A percentile compares a stretch with the other conserved stretches of the same genome.
Evolutionary conservation across 805 yeast genomes (phyloP).

Genomic region (Yamadazyma nakazawae): DNA sequence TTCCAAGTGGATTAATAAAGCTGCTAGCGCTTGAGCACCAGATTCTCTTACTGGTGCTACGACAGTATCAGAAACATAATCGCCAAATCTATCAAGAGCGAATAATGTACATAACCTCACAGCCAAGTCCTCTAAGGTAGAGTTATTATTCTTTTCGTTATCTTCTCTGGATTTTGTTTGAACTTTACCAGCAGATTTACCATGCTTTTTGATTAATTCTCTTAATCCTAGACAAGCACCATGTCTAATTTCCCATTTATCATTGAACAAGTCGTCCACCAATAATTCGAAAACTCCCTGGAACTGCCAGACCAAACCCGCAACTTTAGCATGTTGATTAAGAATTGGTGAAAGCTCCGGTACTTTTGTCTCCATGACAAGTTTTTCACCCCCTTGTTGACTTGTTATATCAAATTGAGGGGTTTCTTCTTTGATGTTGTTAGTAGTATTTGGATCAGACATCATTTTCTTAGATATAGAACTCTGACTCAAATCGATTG

Average conservation of each 20-base stretch:
- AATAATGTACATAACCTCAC: constrained; percentile 81
- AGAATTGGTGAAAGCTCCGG: constrained; percentile 64
- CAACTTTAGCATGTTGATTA: constrained; percentile 66
- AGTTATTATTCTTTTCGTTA: constrained; percentile 62
- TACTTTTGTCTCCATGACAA: constrained; percentile 77
- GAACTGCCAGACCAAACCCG: constrained; percentile 86
- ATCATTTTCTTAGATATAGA: constrained; percentile 58
- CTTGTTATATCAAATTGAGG: constrained; percentile 64
- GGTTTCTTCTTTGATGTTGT: constrained; percentile 12
- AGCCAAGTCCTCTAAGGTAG: constrained; percentile 81
- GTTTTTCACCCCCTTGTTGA: constrained; percentile 74
- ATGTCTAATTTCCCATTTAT: constrained; percentile 91
- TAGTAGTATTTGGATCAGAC: constrained; percentile 20
- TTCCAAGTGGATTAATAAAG: constrained; percentile 72
- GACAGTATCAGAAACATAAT: constrained; percentile 94
- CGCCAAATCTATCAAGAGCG: constrained; percentile 94
- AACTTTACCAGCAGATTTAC: constrained; percentile 80
- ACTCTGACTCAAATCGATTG: constrained; percentile 70
- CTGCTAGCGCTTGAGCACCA: constrained; percentile 92
- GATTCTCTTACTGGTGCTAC: constrained; percentile 98
- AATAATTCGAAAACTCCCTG: constrained; percentile 88
- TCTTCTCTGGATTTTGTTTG: constrained; percentile 57
- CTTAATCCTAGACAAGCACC: constrained; percentile 92
- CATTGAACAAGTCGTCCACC: constrained; percentile 74
- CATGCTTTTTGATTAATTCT: constrained; percentile 80